Percentiles rank a stretch among this genome's conserved stretches.
These are phyloP conservation scores for Colletotrichum spinosum DNA, from an alignment of 2,329 filamentous ascomycete species.

Conservation along the genomic window DNA sequence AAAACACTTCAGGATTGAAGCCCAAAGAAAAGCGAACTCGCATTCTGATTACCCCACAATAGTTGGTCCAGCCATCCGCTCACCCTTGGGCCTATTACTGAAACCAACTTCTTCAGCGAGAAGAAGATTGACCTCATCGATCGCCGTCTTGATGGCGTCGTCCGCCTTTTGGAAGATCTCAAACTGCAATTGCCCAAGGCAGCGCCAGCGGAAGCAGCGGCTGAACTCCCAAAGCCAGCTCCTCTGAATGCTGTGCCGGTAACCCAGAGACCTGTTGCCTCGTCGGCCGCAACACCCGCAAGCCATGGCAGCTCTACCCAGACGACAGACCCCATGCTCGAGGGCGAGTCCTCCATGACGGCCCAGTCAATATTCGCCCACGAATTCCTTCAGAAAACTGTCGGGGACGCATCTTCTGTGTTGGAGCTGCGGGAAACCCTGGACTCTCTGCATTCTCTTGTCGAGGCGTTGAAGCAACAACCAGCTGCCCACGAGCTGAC, in stretches of 20 bases:
- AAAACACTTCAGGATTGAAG: slow-evolving; percentile 25
- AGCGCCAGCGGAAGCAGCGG: neutral
- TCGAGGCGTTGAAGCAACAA: slow-evolving; percentile 43
- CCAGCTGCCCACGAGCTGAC: slow-evolving; percentile 42
- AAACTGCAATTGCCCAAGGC: slow-evolving; percentile 42
- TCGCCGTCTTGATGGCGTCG: slow-evolving; percentile 48
- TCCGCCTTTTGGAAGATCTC: slow-evolving; percentile 48
- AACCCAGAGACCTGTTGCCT: neutral
- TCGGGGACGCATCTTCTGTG: slow-evolving; percentile 44
- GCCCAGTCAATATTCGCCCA: slow-evolving; percentile 60
- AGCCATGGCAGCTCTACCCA: slow-evolving; percentile 37
- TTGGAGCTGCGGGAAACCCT: slow-evolving; percentile 50
- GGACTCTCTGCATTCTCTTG: slow-evolving; percentile 47
- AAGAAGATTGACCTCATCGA: slow-evolving; percentile 53
- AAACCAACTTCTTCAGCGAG: slow-evolving; percentile 43
- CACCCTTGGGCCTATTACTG: no score
- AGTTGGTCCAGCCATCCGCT: neutral
- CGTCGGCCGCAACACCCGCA: slow-evolving; percentile 32
- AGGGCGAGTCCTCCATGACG: slow-evolving; percentile 58
- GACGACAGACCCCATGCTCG: slow-evolving; percentile 49
- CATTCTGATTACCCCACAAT: slow-evolving; percentile 25
- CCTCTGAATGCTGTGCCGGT: neutral
- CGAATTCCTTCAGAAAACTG: slow-evolving; percentile 55
- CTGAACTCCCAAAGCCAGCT: neutral
- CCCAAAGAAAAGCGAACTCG: slow-evolving; percentile 32